Base-by-base conservation (phyloP, 306 rosid genomes). In the Cucurbita maxima region DNA sequence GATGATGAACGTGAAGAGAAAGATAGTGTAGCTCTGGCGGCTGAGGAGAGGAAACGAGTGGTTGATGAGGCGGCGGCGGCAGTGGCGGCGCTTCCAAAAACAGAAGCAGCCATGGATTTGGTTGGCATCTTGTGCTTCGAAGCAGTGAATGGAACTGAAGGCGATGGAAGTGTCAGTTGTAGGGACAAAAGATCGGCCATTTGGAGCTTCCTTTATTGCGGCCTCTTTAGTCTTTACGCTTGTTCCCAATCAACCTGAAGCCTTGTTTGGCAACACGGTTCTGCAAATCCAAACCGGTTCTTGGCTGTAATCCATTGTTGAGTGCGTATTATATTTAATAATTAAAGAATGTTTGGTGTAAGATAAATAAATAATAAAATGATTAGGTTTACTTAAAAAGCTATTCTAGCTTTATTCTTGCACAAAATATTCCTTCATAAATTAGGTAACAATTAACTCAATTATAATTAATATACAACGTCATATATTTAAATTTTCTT, bases 1-100 rank as follows among this genome's bases (percentile, higher is more conserved):
- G 73, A 25, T 71, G 67, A 80, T 74, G 77, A 71, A n/a, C 66
- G 7, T 76, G 80, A 67, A 40, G 87, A 73, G 66, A 77, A 58
- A 11, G 89, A 5, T 58, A 79, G 56, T 59, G 90, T 73, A 82
- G 86, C 84, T 77, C 75, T 82, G 43, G 83, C 64, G 18, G 84
- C 80, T 74, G 86, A 72, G 71, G 87, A 82, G 22, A 88, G 58
- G 44, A 86, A 52, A 79, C 91, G 88, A 63, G 88, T 64, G 12
- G 73, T 22, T 2, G 73, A 68, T 13, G 73, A 20, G 56, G 73
- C 50, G 30, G 63, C 40, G 40, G 40, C 63, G 45, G 87, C 66
- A 77, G 79, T 58, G 74, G 73, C 79, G 84, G 76, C 81, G 80
- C 10, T 61, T 15, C 84, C 73, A 19, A 80, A 68, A 4, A 82